A percentile compares a stretch with the other conserved stretches of the same genome.
phyloP scores from a whole-genome alignment of 2,329 filamentous ascomycete species.

The Diaporthe citri region DNA sequence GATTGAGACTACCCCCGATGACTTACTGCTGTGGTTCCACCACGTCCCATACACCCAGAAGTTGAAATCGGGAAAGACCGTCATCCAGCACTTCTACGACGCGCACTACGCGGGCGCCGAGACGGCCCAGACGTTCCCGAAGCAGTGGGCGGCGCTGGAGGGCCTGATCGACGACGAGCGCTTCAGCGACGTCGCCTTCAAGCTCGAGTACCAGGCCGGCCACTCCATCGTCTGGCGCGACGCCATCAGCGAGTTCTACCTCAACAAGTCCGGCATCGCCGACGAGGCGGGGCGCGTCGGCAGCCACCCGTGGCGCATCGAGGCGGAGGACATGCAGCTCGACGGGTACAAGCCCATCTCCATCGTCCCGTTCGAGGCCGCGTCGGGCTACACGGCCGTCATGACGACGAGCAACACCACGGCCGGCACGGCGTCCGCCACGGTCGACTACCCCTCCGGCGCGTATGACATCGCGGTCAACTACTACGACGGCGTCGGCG shows the following conservation, averaged over 20 bases:
- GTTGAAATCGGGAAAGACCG: constrained; percentile 73
- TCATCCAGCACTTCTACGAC: constrained; percentile 70
- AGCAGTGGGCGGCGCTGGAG: constrained; percentile 65
- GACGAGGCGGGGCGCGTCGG: constrained; percentile 69
- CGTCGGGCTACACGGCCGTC: constrained; percentile 67
- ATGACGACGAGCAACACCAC: constrained; percentile 67
- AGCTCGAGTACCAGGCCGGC: constrained; percentile 74
- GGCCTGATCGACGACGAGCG: constrained; percentile 70
- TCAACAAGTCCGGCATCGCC: constrained; percentile 70
- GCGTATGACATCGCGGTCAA: constrained; percentile 75
- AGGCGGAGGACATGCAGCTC: constrained; percentile 75
- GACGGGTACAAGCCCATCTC: constrained; percentile 66
- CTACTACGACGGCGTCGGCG: constrained; percentile 74
- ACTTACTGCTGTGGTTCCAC: constrained; percentile 80
- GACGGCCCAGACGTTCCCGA: constrained; percentile 70
- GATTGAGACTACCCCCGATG: constrained; percentile 73
- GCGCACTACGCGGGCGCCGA: constrained; percentile 66
- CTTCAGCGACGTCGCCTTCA: constrained; percentile 69
- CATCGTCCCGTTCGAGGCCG: constrained; percentile 71
- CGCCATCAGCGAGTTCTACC: constrained; percentile 74
- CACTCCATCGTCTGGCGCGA: constrained; percentile 80
- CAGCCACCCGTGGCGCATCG: constrained; percentile 74
- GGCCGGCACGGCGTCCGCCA: constrained; percentile 60
- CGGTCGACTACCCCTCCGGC: constrained; percentile 62
- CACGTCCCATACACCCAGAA: constrained; percentile 76